A percentile compares a stretch with the other conserved stretches of the same genome.
phyloP scores from a whole-genome alignment of 331 rosid species.

The Phaseolus coccineus region DNA sequence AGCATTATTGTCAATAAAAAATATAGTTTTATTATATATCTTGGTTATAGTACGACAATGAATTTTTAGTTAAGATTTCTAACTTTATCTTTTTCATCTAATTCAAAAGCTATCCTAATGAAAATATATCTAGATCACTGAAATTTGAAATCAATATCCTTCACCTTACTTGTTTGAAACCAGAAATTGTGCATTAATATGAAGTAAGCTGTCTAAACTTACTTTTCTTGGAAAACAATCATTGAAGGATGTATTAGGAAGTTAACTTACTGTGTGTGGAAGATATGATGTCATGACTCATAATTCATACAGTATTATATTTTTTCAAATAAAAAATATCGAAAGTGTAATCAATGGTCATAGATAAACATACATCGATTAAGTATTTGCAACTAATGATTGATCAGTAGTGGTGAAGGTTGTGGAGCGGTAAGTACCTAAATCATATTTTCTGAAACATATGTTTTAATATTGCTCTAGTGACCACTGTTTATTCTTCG shows the following conservation, averaged over 20 bases:
- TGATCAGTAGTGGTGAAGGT: background rate
- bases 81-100: slow-evolving; percentile 19
- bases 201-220: background rate
- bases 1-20: no score
- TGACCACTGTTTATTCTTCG: slow-evolving; percentile 21
- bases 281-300: background rate
- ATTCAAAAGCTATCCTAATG: slow-evolving; percentile 1
- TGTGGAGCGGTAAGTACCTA: background rate
- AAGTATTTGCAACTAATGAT: slow-evolving; percentile 16
- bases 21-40: no score
- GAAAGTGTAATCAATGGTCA: background rate
- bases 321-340: background rate
- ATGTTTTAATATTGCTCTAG: slow-evolving; percentile 18
- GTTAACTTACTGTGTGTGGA: background rate
- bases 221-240: slow-evolving; percentile 6
- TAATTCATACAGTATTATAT: background rate
- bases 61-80: slow-evolving; percentile 19
- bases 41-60: no score
- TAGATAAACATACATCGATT: background rate
- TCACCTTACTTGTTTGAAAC: background rate
- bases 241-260: background rate
- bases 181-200: background rate
- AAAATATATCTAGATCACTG: slow-evolving; percentile 15
- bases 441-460: background rate
- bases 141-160: slow-evolving; percentile 16